A percentile compares a stretch with the other conserved stretches of the same genome.
Conservation (phyloP, 1,284 basidiomycete species). For the Apiotrichum veenhuisii region DNA sequence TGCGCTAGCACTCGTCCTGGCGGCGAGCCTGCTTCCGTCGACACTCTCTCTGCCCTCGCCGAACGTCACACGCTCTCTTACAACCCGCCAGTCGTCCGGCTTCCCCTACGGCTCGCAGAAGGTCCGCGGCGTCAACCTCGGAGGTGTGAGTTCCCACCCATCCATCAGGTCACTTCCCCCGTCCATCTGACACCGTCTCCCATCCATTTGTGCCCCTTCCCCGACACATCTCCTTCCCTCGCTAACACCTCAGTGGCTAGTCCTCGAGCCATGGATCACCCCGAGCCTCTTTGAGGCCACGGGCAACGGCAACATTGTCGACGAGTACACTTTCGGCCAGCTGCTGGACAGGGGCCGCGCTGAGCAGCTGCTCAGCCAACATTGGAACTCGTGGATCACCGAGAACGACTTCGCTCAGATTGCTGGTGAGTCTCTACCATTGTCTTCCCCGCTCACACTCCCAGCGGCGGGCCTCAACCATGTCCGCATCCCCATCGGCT, state of each 20-base stretch:
- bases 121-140: slow-evolving; percentile 49
- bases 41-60: neutral
- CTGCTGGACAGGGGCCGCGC: slow-evolving; percentile 44
- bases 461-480: slow-evolving; percentile 65
- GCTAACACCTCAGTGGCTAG: slow-evolving; percentile 28
- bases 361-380: slow-evolving; percentile 29
- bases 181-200: too few relatives aligned
- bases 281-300: slow-evolving; percentile 82
- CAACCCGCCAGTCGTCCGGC: neutral
- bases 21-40: neutral
- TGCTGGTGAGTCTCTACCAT: slow-evolving; percentile 54
- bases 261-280: slow-evolving; percentile 51
- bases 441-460: neutral
- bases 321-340: slow-evolving; percentile 72
- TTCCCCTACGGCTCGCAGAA: slow-evolving; percentile 41
- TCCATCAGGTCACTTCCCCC: too few relatives aligned
- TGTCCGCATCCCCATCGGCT: slow-evolving; percentile 71
- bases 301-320: slow-evolving; percentile 62
- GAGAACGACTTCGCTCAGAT: slow-evolving; percentile 80
- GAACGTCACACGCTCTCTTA: too few relatives aligned
- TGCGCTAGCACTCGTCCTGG: neutral
- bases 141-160: slow-evolving; percentile 46
- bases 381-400: slow-evolving; percentile 57
- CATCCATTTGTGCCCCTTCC: too few relatives aligned
- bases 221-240: neutral